Base-by-base conservation (phyloP, 2,329 filamentous ascomycete species). In the Cladosporium phlei region DNA sequence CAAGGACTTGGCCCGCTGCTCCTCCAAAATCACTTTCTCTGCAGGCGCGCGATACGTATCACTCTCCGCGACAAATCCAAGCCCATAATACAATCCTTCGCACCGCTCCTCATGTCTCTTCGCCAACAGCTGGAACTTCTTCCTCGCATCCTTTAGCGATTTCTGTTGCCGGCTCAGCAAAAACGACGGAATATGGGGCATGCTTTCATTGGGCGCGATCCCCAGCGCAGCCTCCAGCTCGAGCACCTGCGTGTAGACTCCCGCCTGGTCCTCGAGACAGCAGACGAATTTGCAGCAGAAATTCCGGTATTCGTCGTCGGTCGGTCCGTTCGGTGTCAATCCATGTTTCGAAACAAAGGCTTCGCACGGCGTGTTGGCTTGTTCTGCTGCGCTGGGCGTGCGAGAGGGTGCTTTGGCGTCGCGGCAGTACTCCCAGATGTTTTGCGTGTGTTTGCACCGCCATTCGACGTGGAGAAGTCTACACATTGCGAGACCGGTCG, bases 381-480 rank as follows among this genome's bases (percentile, higher is more conserved):
- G 25, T 5, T 25, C 27, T 6, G 35, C 11, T 12, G 25, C 22
- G 30, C 35, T 34, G 16, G 45, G 45, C 21, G 45, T 47, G 25
- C 43, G 43, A 5, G 45, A 40, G 17, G 29, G 38, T 0, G 42
- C 42, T 10, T 32, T 45, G 24, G 42, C 42, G 37, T 39, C 45
- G 35, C 37, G 35, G 45, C 45, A 47, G 45, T 40, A 47, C 16
- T 47, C 45, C 28, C 29, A 40, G 29, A 47, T 47, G 28, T 32
- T 47, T n/a, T 47, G 45, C 11, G 38, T 40, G 45, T 47, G 45
- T 11, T 38, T 40, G 45, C 45, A 47, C 35, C 45, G 45, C 45
- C 45, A 47, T 29, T 47, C 45, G 37, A 47, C 37, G 37, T 47
- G 37, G 6, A 47, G 45, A 16, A 47, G 27, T 17, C 45, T 27